These are phyloP conservation scores for Arabis hirsuta DNA, from an alignment of 345 rosid species.

Conservation along the genomic window DNA sequence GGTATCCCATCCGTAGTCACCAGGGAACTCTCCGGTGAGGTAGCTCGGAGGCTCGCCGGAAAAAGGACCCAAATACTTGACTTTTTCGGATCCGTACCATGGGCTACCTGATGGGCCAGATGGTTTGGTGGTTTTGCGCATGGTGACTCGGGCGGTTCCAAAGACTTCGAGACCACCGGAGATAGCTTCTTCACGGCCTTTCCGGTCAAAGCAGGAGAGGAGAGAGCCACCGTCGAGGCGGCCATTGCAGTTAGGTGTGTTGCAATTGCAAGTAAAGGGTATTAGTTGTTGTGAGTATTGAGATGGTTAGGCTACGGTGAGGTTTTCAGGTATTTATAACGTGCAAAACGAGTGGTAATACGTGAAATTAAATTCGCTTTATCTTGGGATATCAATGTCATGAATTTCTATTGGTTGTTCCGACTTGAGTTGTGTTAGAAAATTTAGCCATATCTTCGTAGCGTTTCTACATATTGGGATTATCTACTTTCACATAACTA, in stretches of 20 bases:
- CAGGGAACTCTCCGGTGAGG: conserved; percentile 67
- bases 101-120: conserved; percentile 54
- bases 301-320: no score
- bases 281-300: no score
- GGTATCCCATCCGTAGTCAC: conserved; percentile 79
- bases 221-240: conserved; percentile 60
- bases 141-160: conserved; percentile 52
- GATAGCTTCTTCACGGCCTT: conserved; percentile 53
- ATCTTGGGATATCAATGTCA: no score
- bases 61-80: conserved; percentile 69
- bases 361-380: no score
- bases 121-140: conserved; percentile 50
- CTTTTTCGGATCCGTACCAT: conserved; percentile 30
- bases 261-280: no score
- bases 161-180: conserved; percentile 45
- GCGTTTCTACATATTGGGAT: no score
- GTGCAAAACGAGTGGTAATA: no score
- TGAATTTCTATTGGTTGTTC: no score
- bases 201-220: conserved; percentile 58
- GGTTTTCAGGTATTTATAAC: no score
- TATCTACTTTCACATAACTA: no score
- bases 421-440: no score
- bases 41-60: conserved; percentile 67
- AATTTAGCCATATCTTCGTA: no score
- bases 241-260: conserved; percentile 46